Evolutionary conservation across 352 stramenopile genomes (phyloP).

Genomic region (Globisporangium cystogenes): DNA sequence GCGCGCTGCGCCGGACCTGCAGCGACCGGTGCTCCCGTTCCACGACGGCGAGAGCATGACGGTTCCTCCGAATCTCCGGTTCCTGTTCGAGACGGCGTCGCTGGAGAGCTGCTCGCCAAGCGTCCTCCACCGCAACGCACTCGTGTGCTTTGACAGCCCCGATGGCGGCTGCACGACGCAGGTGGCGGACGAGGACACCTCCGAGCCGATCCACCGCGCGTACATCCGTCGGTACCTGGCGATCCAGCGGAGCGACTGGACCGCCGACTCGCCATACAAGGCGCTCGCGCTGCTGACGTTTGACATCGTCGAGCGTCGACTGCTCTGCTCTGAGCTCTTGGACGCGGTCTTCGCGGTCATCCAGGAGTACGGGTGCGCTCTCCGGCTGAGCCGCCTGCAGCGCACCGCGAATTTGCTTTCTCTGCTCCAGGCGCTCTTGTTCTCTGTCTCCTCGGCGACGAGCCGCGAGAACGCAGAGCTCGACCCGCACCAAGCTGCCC

Average conservation of each 20-base stretch:
- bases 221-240: slow-evolving; percentile 24
- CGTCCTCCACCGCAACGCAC: slow-evolving; percentile 20
- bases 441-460: not conserved
- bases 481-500: not conserved
- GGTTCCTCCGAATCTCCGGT: slow-evolving; percentile 48
- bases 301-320: slow-evolving; percentile 17
- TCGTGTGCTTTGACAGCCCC: slow-evolving; percentile 17
- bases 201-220: slow-evolving; percentile 18
- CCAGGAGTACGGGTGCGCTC: slow-evolving; percentile 19
- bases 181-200: not conserved
- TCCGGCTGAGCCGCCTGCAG: slow-evolving; percentile 29
- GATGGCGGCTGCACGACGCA: not conserved
- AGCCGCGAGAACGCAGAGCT: slow-evolving; percentile 4
- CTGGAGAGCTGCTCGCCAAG: slow-evolving; percentile 28
- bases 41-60: slow-evolving; percentile 51
- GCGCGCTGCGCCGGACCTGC: not conserved
- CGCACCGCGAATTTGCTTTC: slow-evolving; percentile 36
- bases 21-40: slow-evolving; percentile 18
- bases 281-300: slow-evolving; percentile 8
- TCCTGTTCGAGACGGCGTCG: slow-evolving; percentile 52
- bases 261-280: not conserved
- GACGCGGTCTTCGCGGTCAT: slow-evolving; percentile 17
- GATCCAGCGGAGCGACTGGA: slow-evolving; percentile 11
- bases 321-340: slow-evolving; percentile 22
- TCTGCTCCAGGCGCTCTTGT: slow-evolving; percentile 37